These are phyloP conservation scores for Fusarium sp. DNA, from an alignment of 2,329 filamentous ascomycete species.

Conservation along the genomic window DNA sequence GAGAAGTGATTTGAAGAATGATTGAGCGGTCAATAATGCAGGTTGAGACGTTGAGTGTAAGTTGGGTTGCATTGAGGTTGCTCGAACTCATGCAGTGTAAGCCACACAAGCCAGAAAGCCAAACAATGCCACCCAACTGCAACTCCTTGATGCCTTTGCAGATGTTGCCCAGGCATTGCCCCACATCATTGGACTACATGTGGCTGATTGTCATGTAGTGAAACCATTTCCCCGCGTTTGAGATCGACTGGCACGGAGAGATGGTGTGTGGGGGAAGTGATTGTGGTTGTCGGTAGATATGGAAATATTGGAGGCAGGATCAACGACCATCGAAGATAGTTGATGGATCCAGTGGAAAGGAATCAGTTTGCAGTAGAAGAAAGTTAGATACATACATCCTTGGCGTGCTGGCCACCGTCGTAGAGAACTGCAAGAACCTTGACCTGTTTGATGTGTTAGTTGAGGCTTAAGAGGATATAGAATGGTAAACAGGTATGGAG, in stretches of 20 bases:
- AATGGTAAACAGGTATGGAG: slow-evolving; percentile 5
- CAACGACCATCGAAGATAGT: slow-evolving; percentile 25
- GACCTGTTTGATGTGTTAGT: slow-evolving; percentile 70
- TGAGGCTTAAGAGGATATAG: slow-evolving; percentile 23
- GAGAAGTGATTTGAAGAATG: slow-evolving; percentile 1
- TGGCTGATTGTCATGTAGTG: slow-evolving; percentile 44
- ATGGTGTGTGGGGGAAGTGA: slow-evolving; percentile 35
- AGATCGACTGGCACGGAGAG: slow-evolving; percentile 43
- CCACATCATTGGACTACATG: slow-evolving; percentile 41
- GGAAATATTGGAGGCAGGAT: slow-evolving; percentile 15
- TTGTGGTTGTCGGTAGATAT: slow-evolving; percentile 26
- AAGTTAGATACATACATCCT: slow-evolving; percentile 71
- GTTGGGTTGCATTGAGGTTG: slow-evolving; percentile 35
- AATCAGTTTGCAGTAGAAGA: slow-evolving; percentile 1
- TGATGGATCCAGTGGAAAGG: slow-evolving; percentile 10
- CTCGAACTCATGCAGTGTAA: slow-evolving; percentile 27
- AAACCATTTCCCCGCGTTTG: slow-evolving; percentile 49
- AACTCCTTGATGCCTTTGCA: slow-evolving; percentile 20
- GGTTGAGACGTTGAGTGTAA: slow-evolving; percentile 21
- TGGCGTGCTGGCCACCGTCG: slow-evolving; percentile 90
- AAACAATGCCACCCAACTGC: slow-evolving; percentile 22
- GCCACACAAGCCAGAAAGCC: slow-evolving; percentile 27
- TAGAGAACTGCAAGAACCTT: slow-evolving; percentile 96
- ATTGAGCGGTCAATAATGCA: slow-evolving; percentile 18
- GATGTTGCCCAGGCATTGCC: slow-evolving; percentile 32